Conservation (phyloP, 1,284 basidiomycete species). For the Cronartium quercuum region DNA sequence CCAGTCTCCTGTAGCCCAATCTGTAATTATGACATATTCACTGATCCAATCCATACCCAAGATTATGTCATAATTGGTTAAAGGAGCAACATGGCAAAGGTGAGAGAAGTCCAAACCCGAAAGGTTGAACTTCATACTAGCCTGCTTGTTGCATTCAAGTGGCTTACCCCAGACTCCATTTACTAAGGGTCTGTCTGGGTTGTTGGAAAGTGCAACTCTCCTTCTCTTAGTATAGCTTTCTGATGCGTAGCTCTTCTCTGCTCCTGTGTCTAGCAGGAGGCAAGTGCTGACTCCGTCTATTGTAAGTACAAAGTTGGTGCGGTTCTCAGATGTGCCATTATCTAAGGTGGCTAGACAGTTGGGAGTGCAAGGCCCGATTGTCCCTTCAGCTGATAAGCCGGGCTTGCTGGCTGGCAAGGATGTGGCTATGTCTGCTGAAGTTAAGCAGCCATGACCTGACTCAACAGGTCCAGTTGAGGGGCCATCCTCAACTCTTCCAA, state of each 20-base stretch:
- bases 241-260: neutral
- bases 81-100: neutral
- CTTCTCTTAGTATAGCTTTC: neutral
- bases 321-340: neutral
- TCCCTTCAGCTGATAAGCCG: no score
- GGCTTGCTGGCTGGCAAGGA: no score
- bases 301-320: neutral
- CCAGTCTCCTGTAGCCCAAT: slow-evolving; percentile 3
- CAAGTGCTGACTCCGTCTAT: neutral
- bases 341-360: neutral
- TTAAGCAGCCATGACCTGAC: no score
- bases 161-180: neutral
- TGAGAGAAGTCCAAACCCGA: neutral
- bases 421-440: no score
- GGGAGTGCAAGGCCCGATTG: no score
- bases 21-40: neutral
- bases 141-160: neutral
- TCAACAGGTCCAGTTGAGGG: no score
- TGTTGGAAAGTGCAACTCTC: neutral
- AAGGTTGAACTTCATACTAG: neutral
- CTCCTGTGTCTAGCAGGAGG: slow-evolving; percentile 6
- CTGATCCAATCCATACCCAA: slow-evolving; percentile 9
- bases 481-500: neutral
- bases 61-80: neutral
- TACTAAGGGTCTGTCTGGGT: neutral